Base-by-base conservation (phyloP, 495 filamentous ascomycete genomes). In the Cercophora newfieldiana region DNA sequence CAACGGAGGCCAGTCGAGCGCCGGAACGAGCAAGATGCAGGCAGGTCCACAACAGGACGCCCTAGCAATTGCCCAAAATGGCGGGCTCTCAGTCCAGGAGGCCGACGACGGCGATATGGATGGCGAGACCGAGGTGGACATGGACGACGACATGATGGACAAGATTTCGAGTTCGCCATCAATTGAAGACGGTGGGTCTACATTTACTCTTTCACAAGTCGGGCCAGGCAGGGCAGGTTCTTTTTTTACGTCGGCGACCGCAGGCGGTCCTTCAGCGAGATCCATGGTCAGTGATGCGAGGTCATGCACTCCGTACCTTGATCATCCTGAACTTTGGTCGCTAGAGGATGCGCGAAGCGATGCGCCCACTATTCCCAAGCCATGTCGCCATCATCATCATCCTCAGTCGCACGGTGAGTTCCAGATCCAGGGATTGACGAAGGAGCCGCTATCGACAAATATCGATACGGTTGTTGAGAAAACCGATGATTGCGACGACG, bases 131-230 rank as follows among this genome's bases (percentile, higher is more conserved):
- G 92, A 94, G 72, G 89, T 91, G 68, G 81, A 87, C 62, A 74
- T 91, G 75, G 94, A 97, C 71, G 89, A 91, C 69, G 95, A 98
- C 74, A 91, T 94, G 81, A 91, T 94, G 89, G 95, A 97, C 81
- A 94, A 94, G 78, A 96, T 99, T 54, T 97, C 93, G 56, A 97
- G 94, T 77, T 97, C 94, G 68, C 95, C 95, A 67, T 97, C 94
- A 61, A 99, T 99, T 76, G 92, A 95, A 78, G 96, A 99, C 86
- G 95, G 95, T 99, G 86, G 81, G 93, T 93, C 68, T 71, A 65
- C 64, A 66, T 71, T 49, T 59, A 54, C 50, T 63, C 71, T 75
- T 71, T 70, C 72, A 60, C 67, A 57, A 65, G 54, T 67, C 55
- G 79, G 76, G 75, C 78, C 81, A 58, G 67, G 66, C 67, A 74